phyloP scores from a whole-genome alignment of 2,329 filamentous ascomycete species.

The Cytospora leucostoma region DNA sequence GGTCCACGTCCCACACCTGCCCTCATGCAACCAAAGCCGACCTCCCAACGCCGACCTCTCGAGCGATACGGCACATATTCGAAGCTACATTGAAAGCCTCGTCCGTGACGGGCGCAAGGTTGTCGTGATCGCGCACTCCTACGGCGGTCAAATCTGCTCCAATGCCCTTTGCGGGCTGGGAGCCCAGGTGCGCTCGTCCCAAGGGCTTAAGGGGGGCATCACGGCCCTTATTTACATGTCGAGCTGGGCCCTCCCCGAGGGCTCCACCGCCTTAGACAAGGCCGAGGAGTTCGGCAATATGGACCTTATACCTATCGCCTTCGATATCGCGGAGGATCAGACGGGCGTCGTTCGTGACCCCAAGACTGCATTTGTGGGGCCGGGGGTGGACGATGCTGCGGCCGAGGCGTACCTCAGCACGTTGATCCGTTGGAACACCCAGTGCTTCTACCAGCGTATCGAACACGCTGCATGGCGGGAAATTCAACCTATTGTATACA shows the following conservation, averaged over 20 bases:
- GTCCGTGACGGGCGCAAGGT: background rate
- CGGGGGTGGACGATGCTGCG: background rate
- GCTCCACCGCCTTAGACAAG: background rate
- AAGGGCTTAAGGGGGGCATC: background rate
- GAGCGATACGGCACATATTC: background rate
- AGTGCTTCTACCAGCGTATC: background rate
- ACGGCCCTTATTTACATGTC: background rate
- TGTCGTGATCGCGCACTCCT: conserved; percentile 1
- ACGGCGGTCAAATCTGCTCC: background rate
- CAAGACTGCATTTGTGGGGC: background rate
- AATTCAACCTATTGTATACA: background rate
- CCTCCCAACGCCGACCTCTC: conserved; percentile 1
- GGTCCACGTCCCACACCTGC: no score
- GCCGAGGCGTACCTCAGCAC: background rate
- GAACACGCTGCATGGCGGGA: conserved; percentile 8
- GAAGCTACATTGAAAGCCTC: conserved; percentile 4
- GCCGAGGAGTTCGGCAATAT: background rate
- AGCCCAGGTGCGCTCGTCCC: background rate
- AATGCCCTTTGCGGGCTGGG: background rate
- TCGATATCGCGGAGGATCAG: background rate
- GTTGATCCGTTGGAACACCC: background rate
- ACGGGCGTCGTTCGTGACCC: background rate
- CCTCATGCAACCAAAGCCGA: background rate
- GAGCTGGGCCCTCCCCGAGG: background rate
- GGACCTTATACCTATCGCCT: conserved; percentile 6